These are phyloP conservation scores for Jackrogersella minutella DNA, from an alignment of 495 filamentous ascomycete genomes.

Conservation along the genomic window DNA sequence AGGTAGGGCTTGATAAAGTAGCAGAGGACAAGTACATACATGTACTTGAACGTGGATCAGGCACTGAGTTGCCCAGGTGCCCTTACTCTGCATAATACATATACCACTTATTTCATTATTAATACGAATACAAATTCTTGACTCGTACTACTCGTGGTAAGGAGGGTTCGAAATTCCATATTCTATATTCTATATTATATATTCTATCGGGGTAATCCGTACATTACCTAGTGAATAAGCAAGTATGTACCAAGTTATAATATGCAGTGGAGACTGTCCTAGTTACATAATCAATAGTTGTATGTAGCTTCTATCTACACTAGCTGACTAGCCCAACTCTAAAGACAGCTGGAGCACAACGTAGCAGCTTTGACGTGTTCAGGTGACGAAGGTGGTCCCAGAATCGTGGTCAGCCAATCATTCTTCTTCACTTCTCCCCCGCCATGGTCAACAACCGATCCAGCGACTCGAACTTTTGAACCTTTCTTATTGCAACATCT, in stretches of 20 bases:
- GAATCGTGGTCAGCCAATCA: slow-evolving; percentile 35
- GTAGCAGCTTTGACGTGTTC: slow-evolving; percentile 42
- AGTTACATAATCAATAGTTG: background rate
- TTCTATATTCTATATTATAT: no score
- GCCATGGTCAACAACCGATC: slow-evolving; percentile 36
- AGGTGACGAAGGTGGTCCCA: slow-evolving; percentile 42
- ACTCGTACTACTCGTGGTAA: background rate
- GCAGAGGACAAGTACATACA: background rate
- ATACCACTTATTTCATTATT: slow-evolving; percentile 1
- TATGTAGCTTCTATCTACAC: no score
- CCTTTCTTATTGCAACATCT: slow-evolving; percentile 21
- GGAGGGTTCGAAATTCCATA: no score
- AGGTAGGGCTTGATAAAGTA: slow-evolving; percentile 12
- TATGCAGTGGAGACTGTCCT: background rate
- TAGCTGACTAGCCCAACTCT: background rate
- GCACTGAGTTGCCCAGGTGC: background rate
- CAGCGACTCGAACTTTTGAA: slow-evolving; percentile 34
- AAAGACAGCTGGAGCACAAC: slow-evolving; percentile 35
- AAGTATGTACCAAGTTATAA: background rate
- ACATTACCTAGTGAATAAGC: no score
- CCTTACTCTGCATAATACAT: background rate
- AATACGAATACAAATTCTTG: background rate
- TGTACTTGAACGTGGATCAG: no score
- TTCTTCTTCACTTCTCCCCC: slow-evolving; percentile 18
- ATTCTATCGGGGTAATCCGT: no score